Conservation (phyloP, 148 eudicot genomes). For the Rhododendron simsii region DNA sequence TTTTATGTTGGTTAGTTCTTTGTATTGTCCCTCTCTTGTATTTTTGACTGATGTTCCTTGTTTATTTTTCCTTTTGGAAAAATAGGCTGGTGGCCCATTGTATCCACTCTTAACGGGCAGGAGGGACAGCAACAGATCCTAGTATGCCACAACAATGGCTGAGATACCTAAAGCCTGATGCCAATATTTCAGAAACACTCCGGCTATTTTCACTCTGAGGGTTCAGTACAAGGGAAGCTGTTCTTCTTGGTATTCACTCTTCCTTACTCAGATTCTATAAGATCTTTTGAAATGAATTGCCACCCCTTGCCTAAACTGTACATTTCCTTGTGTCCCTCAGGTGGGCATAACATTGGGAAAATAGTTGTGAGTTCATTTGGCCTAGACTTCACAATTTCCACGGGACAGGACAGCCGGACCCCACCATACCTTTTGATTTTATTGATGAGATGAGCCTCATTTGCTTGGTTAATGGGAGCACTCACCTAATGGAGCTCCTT, state of each 20-base stretch:
- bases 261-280: neutral
- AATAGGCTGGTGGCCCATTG: slow-evolving; percentile 17
- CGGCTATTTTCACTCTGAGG: slow-evolving; percentile 7
- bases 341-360: slow-evolving; percentile 44
- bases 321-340: slow-evolving; percentile 11
- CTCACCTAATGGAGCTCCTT: slow-evolving; percentile 19
- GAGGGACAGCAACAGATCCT: slow-evolving; percentile 8
- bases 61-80: neutral
- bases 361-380: slow-evolving; percentile 38
- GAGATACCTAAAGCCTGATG: slow-evolving; percentile 15
- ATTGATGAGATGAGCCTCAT: slow-evolving; percentile 18
- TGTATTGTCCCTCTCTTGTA: neutral
- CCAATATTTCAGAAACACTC: neutral
- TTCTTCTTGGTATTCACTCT: slow-evolving; percentile 16
- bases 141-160: neutral
- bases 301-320: neutral
- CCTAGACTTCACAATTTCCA: slow-evolving; percentile 26
- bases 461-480: slow-evolving; percentile 9
- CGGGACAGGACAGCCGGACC: slow-evolving; percentile 32
- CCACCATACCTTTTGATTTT: slow-evolving; percentile 29
- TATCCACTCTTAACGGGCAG: slow-evolving; percentile 15
- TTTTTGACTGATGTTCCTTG: neutral
- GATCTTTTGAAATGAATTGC: neutral
- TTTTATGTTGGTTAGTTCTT: neutral
- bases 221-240: slow-evolving; percentile 11